phyloP scores from a whole-genome alignment of 441 rosid genomes.

The Mallotus repandus region DNA sequence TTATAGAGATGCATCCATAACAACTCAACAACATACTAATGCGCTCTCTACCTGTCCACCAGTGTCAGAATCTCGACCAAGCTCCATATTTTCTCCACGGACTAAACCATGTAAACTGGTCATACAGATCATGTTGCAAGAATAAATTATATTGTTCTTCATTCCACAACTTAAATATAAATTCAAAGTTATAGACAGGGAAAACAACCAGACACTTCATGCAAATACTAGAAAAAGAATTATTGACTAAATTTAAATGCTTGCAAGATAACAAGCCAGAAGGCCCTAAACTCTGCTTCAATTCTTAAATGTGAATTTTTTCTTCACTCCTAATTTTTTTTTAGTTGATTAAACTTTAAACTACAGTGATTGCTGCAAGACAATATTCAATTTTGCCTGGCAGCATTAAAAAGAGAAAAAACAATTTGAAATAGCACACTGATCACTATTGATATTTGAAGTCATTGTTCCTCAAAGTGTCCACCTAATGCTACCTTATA shows the following conservation, averaged over 20 bases:
- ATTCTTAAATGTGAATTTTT: neutral
- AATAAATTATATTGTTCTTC: constrained; percentile 11
- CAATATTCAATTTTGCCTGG: neutral
- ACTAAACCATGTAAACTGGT: constrained; percentile 90
- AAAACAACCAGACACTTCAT: neutral
- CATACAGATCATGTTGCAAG: constrained; percentile 12
- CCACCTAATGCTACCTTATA: neutral
- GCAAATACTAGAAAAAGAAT: no score
- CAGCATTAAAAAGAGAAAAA: constrained; percentile 1
- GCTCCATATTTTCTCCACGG: constrained; percentile 98
- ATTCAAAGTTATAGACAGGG: neutral
- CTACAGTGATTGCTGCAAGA: neutral
- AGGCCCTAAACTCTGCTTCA: neutral
- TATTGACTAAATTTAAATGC: neutral
- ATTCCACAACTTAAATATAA: constrained; percentile 6
- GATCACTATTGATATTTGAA: neutral
- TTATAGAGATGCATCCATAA: neutral
- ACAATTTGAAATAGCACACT: neutral
- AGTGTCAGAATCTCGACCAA: constrained; percentile 96
- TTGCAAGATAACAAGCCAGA: neutral
- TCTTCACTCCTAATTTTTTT: neutral
- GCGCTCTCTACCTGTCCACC: constrained; percentile 81
- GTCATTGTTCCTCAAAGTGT: neutral
- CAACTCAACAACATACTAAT: neutral
- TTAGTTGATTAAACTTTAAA: neutral